Base-by-base conservation (phyloP, 306 rosid species). In the Leucaena leucocephala region DNA sequence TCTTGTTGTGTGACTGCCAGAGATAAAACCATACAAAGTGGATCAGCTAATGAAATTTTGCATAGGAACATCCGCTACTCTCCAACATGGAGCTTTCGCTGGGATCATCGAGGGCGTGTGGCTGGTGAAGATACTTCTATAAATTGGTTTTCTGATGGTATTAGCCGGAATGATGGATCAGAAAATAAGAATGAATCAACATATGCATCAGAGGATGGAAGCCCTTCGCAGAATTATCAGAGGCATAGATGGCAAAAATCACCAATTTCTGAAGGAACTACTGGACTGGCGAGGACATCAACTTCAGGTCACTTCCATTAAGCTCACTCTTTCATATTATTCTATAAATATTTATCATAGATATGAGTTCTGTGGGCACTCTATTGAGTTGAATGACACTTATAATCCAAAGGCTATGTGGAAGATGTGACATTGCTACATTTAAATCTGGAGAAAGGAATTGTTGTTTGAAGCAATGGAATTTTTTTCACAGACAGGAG, bases 81-180 rank as follows among this genome's bases (percentile, higher is more conserved):
- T 48, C 89, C 85, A 2, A 83, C 86, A 34, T 86, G 89, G 89
- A 86, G 89, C 81, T 83, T 86, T 48, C 83, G 89, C 52, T 86
- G 89, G 89, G 89, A 86, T 77, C 81, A 86, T 64, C 78, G 89
- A 34, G 86, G 89, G 21, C 89, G 86, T 45, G 89, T 86, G 43
- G 89, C 89, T 63, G 89, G 89, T 40, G 89, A 86, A 76, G 89
- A 86, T 63, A 86, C 85, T 44, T 83, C 89, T 63, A 73, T 86
- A 63, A 86, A 86, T 64, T 86, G 86, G 87, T 86, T 86, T 80
- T 80, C 89, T 74, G 85, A 86, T 80, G 81, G 81, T 64, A 45
- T 73, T 48, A 77, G 83, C 79, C 72, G 87, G 73, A 80, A 74
- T 39, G 85, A 74, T 11, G 83, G 83, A 15, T 83, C 81, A 12